Evolutionary conservation across 495 filamentous ascomycete species (phyloP).

Genomic region (Penicillium verhagenii): DNA sequence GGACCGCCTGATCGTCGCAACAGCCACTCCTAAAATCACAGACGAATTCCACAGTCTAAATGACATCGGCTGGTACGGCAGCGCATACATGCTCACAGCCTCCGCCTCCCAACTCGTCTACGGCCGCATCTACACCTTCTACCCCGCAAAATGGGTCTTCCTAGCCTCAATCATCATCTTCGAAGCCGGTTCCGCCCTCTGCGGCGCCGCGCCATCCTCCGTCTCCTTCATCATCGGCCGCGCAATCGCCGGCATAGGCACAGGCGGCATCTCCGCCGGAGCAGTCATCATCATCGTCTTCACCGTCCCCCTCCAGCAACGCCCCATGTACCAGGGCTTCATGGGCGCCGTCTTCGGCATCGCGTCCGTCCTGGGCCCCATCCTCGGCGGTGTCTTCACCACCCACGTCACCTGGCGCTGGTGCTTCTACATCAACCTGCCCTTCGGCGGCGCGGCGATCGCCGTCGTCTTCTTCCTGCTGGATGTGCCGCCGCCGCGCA

Average conservation of each 20-base stretch:
- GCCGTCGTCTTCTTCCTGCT: slow-evolving; percentile 43
- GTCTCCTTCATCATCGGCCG: slow-evolving; percentile 60
- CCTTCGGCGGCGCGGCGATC: slow-evolving; percentile 43
- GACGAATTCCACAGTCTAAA: slow-evolving; percentile 18
- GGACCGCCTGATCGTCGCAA: slow-evolving; percentile 14
- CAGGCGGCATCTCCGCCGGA: slow-evolving; percentile 40
- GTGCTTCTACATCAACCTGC: slow-evolving; percentile 56
- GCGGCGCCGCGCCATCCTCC: slow-evolving; percentile 59
- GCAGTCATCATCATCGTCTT: slow-evolving; percentile 54
- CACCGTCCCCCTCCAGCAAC: slow-evolving; percentile 52
- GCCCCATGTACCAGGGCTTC: slow-evolving; percentile 51
- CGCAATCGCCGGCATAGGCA: slow-evolving; percentile 55
- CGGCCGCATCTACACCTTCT: slow-evolving; percentile 48
- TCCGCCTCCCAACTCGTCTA: slow-evolving; percentile 44
- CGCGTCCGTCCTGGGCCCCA: slow-evolving; percentile 48
- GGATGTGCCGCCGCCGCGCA: slow-evolving; percentile 25
- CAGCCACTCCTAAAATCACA: slow-evolving; percentile 24
- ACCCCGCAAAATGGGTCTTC: slow-evolving; percentile 42
- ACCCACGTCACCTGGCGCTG: slow-evolving; percentile 24
- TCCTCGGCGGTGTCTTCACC: slow-evolving; percentile 33
- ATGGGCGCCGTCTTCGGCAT: slow-evolving; percentile 50
- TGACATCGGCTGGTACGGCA: slow-evolving; percentile 53
- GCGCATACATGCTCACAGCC: slow-evolving; percentile 44
- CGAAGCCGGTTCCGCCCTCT: slow-evolving; percentile 57
- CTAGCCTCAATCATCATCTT: slow-evolving; percentile 42